Base-by-base conservation (phyloP, 257 asterid genomes). In the Cruciata laevipes region DNA sequence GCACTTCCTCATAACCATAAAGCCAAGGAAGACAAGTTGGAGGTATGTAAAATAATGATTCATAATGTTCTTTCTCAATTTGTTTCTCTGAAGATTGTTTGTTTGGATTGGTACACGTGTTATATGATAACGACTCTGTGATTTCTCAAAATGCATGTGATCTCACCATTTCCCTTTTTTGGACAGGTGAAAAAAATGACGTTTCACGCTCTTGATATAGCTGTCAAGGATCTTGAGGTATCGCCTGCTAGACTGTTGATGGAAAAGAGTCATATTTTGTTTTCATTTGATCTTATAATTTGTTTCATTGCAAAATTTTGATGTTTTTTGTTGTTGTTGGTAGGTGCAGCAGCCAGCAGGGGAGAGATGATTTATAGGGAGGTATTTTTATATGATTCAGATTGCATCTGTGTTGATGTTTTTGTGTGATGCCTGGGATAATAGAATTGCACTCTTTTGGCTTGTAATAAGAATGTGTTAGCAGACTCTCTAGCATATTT, bases 1-100 rank as follows among this genome's bases (percentile, higher is more conserved):
- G 24, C 27, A 53, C 81, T 76, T 68, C 81, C 77, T 38, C 42
- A 68, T 1, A 51, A 33, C 11, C 77, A 76, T 61, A 44, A 52
- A 35, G 74, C 77, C 13, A 76, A 76, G 67, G 77, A 76, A 63
- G 77, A 76, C 73, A 76, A 76, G 38, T 33, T 76, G 65, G 77
- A 72, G 81, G 81, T 76, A 67, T 6, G 5, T 25, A 16, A n/a
- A n/a, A n/a, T n/a, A n/a, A n/a, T 33, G 38, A 33, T 33, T 33
- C 38, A 33, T 33, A 33, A 33, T 33, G 38, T 33, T 32, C 37
- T 32, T 6, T 32, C 37, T 56, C 23, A 0, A 7, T 56, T 56
- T 11, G 60, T 52, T 10, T 18, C 21, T 52, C 9, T 20, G 4
- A 32, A 32, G 37, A 32, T 3, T 2, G 3, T 53, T 53, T 25